A percentile compares a stretch with the other conserved stretches of the same genome.
phyloP scores from a whole-genome alignment of 2,329 filamentous ascomycete species.

The Exophiala spinifera region DNA sequence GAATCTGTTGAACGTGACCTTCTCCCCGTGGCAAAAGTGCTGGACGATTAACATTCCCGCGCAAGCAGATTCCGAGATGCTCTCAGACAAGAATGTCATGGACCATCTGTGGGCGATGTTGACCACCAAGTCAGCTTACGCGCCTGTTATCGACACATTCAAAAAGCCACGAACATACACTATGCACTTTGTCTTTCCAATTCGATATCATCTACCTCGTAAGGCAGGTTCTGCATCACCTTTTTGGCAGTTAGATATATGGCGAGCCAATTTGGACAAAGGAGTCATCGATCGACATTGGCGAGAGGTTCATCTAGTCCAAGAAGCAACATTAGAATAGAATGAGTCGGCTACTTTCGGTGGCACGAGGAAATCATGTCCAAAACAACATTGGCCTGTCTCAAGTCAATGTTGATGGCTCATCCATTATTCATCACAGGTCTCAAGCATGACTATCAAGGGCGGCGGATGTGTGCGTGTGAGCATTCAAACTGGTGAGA shows the following conservation, averaged over 20 bases:
- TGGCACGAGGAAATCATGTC: too few species aligned
- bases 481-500: too few species aligned
- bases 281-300: constrained; percentile 14
- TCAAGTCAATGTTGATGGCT: too few species aligned
- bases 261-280: constrained; percentile 17
- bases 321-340: constrained; percentile 19
- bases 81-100: constrained; percentile 14
- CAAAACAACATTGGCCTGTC: not conserved
- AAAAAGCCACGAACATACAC: constrained; percentile 2
- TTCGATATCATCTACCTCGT: constrained; percentile 4
- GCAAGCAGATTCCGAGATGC: not conserved
- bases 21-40: constrained; percentile 14
- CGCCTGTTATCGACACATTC: not conserved
- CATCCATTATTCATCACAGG: too few species aligned
- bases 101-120: constrained; percentile 4
- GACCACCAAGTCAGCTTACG: constrained; percentile 8
- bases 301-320: constrained; percentile 16
- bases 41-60: constrained; percentile 14
- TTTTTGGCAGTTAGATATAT: constrained; percentile 11
- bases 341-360: too few species aligned
- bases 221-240: not conserved
- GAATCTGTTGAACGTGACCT: constrained; percentile 5
- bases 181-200: constrained; percentile 13
- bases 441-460: too few species aligned
- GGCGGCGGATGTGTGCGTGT: too few species aligned